Conservation (phyloP, 805 yeast species). For the Teunomyces barrocoloradensis region DNA sequence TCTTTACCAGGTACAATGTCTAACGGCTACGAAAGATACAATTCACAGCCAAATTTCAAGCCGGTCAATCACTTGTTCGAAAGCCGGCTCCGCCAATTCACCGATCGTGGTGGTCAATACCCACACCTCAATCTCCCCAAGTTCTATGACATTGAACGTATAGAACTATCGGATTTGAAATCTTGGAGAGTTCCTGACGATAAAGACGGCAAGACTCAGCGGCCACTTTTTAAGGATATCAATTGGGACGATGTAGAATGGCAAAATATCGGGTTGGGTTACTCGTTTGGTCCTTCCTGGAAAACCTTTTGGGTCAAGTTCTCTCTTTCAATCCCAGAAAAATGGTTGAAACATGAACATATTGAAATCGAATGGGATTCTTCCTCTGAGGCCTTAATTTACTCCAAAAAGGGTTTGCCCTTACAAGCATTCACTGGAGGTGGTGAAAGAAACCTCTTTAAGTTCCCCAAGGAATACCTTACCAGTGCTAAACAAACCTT, state of each 20-base stretch:
- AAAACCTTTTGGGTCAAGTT: conserved; percentile 92
- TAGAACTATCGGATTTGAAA: conserved; percentile 48
- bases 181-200: conserved; percentile 73
- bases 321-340: conserved; percentile 57
- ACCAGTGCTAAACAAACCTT: conserved; percentile 54
- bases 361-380: conserved; percentile 82
- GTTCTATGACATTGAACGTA: conserved; percentile 65
- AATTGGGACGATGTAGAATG: conserved; percentile 50
- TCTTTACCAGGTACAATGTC: conserved; percentile 1
- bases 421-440: conserved; percentile 86
- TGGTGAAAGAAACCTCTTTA: conserved; percentile 74
- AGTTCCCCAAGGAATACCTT: conserved; percentile 49
- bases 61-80: conserved; percentile 75
- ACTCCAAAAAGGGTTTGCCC: conserved; percentile 63
- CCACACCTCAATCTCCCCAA: conserved; percentile 70
- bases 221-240: conserved; percentile 61
- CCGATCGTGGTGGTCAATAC: conserved; percentile 72
- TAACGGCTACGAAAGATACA: conserved; percentile 10
- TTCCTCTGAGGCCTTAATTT: conserved; percentile 80
- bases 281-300: conserved; percentile 93
- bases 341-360: conserved; percentile 51
- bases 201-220: conserved; percentile 40
- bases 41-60: conserved; percentile 62
- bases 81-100: conserved; percentile 72
- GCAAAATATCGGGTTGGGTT: conserved; percentile 63